phyloP scores from a whole-genome alignment of 805 yeast genomes.

The Ogataea populi-albae region DNA sequence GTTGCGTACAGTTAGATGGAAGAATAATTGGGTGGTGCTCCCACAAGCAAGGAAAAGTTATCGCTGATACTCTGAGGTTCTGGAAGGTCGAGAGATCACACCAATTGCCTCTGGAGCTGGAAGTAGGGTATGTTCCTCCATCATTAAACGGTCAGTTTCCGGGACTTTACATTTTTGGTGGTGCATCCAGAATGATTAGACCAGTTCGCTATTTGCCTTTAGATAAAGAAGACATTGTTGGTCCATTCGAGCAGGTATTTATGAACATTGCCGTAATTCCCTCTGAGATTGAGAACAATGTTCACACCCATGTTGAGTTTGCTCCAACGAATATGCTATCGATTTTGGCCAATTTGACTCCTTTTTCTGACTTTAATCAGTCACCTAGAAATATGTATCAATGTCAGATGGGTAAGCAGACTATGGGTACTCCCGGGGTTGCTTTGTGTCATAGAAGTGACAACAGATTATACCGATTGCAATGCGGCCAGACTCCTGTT shows the following conservation, averaged over 20 bases:
- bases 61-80: slow-evolving; percentile 85
- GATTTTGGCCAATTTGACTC: slow-evolving; percentile 93
- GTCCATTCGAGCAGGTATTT: slow-evolving; percentile 97
- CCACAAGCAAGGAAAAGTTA: slow-evolving; percentile 79
- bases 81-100: slow-evolving; percentile 86
- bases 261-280: slow-evolving; percentile 96
- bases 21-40: slow-evolving; percentile 90
- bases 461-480: slow-evolving; percentile 88
- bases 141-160: slow-evolving; percentile 95
- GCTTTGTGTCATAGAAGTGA: slow-evolving; percentile 90
- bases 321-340: slow-evolving; percentile 93
- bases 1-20: slow-evolving; percentile 95
- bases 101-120: slow-evolving; percentile 81
- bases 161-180: slow-evolving; percentile 88
- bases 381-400: slow-evolving; percentile 99
- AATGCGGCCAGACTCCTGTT: slow-evolving; percentile 95
- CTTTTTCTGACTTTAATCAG: slow-evolving; percentile 97
- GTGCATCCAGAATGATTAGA: slow-evolving; percentile 92
- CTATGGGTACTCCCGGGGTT: slow-evolving; percentile 99
- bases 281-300: slow-evolving; percentile 74
- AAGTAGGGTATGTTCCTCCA: slow-evolving; percentile 96
- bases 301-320: slow-evolving; percentile 91
- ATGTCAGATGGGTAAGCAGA: slow-evolving; percentile 99
- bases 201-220: slow-evolving; percentile 90
- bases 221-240: slow-evolving; percentile 80